Base-by-base conservation (phyloP, 2,329 filamentous ascomycete species). In the Talaromyces sp. region DNA sequence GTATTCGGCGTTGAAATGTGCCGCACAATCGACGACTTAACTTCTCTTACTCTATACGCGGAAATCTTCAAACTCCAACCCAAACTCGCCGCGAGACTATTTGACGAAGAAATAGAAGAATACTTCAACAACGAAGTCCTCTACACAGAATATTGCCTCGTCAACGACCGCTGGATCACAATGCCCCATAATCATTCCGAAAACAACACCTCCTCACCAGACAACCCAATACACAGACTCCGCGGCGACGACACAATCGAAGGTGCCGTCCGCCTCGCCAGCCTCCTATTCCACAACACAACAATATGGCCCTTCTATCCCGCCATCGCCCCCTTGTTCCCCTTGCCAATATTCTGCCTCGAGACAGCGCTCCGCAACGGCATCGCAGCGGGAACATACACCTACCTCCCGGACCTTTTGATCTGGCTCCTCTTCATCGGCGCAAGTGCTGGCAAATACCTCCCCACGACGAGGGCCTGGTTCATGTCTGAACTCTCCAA, bases 91-190 rank as follows among this genome's bases (percentile, higher is more conserved):
- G 69, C 72, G 7, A 37, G 2, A 2, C 59, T 65, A n/a, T 75
- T 78, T 64, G 70, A 72, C 58, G 75, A 77, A 2, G 73, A 78
- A 56, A 73, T 71, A 2, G 76, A 79, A 67, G 71, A 74, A 61
- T 79, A 78, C 69, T 79, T 77, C 67, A 79, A 79, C 63, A 77
- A 73, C 11, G 77, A 79, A 67, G 76, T 78, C 3, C 70, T 78
- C 7, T 75, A 74, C 64, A 72, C 77, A 37, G 77, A 79, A 67
- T 77, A 79, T 63, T 69, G 72, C 9, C 74, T 79, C 9, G 73
- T 77, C 61, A 68, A 65, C 41, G 76, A 78, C 66, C 75, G 77
- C n/a, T 79, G 74, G 62, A 75, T 73, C 22, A 33, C 43, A 7
- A 13, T 27, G 13, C n/a, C 41, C 8, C 25, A 9, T 27, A 61